Base-by-base conservation (phyloP, 441 rosid genomes). In the Adansonia madagascariensis region DNA sequence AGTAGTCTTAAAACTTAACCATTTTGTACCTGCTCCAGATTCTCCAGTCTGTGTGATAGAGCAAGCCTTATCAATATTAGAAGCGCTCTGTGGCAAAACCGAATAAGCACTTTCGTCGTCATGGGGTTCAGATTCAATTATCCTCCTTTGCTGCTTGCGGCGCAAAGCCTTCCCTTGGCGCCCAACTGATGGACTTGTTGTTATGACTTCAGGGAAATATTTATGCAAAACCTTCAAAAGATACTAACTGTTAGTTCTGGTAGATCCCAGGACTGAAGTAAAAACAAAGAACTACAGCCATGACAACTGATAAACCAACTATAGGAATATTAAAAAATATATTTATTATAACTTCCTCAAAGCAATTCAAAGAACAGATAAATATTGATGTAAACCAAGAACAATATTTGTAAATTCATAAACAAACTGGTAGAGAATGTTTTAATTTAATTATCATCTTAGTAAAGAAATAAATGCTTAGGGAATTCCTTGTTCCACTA, bases 131-230 rank as follows among this genome's bases (percentile, higher is more conserved):
- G 84, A 80, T 60, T 86, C 80, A 8, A 86, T 77, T 71, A 82
- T 62, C 85, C 87, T 88, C 86, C 90, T 88, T 80, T 86, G 92
- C 74, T 89, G 92, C 79, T 85, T 89, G 50, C 98, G 92, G 18
- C 94, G 95, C 80, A 89, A 74, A 64, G 94, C 89, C 88, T 95
- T 95, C 80, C 98, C 98, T 89, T 91, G 98, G 67, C 96, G 92
- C 56, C 98, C 98, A 86, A 95, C 85, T 64, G 98, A 87, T 17
- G 97, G 98, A 83, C 91, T 91, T 73, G 80, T 80, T n/a, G 62
- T 75, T 75, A 84, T 59, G 76, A 88, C 85, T 79, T 90, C 94
- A 64, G 64, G 96, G 85, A 87, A 91, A 85, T 91, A 89, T 80
- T 84, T 84, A 44, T 68, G 80, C 74, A 95, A 93, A 85, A 95